Base-by-base conservation (phyloP, 2,329 filamentous ascomycete genomes). In the Trichoderma lentiforme region DNA sequence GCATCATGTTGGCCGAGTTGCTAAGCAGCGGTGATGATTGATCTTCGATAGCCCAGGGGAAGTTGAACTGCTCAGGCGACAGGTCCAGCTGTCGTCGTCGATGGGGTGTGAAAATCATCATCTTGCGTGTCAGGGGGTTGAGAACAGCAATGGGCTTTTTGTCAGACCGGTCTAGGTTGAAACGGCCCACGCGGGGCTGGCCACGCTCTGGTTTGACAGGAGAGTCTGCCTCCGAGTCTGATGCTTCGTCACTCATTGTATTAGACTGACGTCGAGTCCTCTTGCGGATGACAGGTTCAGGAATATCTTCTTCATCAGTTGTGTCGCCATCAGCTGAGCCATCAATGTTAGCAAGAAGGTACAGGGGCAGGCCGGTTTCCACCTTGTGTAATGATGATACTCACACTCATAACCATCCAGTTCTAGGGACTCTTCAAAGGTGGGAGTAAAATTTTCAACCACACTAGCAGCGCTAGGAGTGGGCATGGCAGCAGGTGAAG, bases 1-100 rank as follows among this genome's bases (percentile, higher is more conserved):
- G 90, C 92, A 95, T 94, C 74, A 95, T 86, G 72, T 93, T 92
- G 71, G 90, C 90, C 21, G 90, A 88, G 72, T 92, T 90, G 78
- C 86, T 89, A 73, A 92, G 82, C 77, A 92, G 89, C 18, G 91
- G 89, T 0, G 84, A 84, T 4, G 83, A 78, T 69, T 84, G 80
- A 47, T 82, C 77, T 70, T 83, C 78, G 63, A 80, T 77, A n/a
- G 83, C 77, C 77, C 84, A 85, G 21, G 84, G 80, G 70, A 87
- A 78, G 71, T 87, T 84, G 77, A 88, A 88, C 64, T 86, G 84
- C 78, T 88, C 87, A 0, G 87, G 86, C 0, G 86, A 87, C 26
- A 88, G 78, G 73, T 89, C 87, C 18, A 88, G 80, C 62, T 83
- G 82, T 67, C 83, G 82, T 61, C 82, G 81, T 47, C 82, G 82